Base-by-base conservation (phyloP, 2,329 filamentous ascomycete species). In the Exophiala mesophila region DNA sequence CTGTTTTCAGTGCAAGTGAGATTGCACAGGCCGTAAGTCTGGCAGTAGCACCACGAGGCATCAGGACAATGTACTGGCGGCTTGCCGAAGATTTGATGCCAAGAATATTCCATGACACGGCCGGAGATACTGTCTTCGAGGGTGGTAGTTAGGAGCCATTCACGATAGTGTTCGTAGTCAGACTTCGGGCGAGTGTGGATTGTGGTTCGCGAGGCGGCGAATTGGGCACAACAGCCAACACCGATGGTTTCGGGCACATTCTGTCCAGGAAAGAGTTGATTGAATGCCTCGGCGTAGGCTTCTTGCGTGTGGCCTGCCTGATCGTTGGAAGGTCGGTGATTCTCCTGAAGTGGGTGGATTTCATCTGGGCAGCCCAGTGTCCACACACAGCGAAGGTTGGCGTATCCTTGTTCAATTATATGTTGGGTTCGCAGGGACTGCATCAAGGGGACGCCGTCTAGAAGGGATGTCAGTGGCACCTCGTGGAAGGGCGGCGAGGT, bases 1-100 rank as follows among this genome's bases (percentile, higher is more conserved):
- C 65, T 67, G 16, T 68, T 63, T 13, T 64, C 57, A 2, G 52
- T 53, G 39, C 66, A 69, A 10, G 47, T 52, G 21, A 40, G 51
- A 41, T 70, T 52, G 59, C 82, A 85, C 18, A 81, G 54, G 0
- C 80, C 80, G 54, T 80, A 85, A 12, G 78, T 70, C 29, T 80
- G 76, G 62, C 82, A 85, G 59, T 84, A 84, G 57, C 81, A 85
- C 6, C 76, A 72, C 33, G 68, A 62, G 1, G 77, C 77, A 13
- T 67, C 64, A 0, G 82, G 82, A 51, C 81, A 85, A 52, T 81
- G 71, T 1, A 82, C 70, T 4, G 71, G 58, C 16, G 71, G 62
- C 50, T 76, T 74, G 40, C 74, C 75, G 53, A 80, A 80, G 9
- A 80, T 76, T 58, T 66, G 70, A 72, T 76, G 75, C 74, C 75